Base-by-base conservation (phyloP, 2,329 filamentous ascomycete species). In the Macrophomina phaseolina region DNA sequence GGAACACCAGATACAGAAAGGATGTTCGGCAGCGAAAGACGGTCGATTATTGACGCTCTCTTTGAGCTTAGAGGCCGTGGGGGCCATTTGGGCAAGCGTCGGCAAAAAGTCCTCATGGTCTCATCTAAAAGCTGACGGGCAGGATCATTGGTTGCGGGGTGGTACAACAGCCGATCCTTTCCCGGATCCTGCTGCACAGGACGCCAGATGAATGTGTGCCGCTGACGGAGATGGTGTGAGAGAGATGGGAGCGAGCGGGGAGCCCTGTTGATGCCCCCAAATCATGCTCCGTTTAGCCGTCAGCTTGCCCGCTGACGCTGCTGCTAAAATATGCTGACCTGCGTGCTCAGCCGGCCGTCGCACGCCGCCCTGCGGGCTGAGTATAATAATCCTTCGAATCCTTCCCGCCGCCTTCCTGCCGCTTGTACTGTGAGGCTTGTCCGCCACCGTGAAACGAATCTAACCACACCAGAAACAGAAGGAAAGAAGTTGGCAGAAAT, bases 381-480 rank as follows among this genome's bases (percentile, higher is more conserved):
- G 55, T 58, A 61, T 61, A 46, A 61, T 46, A 61, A 30, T 46
- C 56, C 56, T 46, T 23, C 56, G 14, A 45, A 61, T 61, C 56
- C 56, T 61, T 48, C 55, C 56, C 56, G 55, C 55, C 11, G 5
- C 18, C 12, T 28, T 45, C 36, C 55, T 32, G 8, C 56, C 36
- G 12, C 9, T n/a, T 11, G 23, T 16, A 8, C 38, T 28, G 16
- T 45, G 40, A 60, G 55, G 38, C 40, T 34, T 40, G 28, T 30
- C 28, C 1, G 55, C 55, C 40, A 32, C 42, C 16, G 23, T 18
- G 8, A 45, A 18, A 23, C 14, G 38, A 40, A 32, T 7, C 23
- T n/a, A 34, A 34, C 52, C 30, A 38, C n/a, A 23, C 23, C 16
- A 11, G 14, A 16, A 40, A 14, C 1, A 2, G 8, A n/a, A 38